phyloP scores from a whole-genome alignment of 2,329 filamentous ascomycete species.

The Fusarium globosum region DNA sequence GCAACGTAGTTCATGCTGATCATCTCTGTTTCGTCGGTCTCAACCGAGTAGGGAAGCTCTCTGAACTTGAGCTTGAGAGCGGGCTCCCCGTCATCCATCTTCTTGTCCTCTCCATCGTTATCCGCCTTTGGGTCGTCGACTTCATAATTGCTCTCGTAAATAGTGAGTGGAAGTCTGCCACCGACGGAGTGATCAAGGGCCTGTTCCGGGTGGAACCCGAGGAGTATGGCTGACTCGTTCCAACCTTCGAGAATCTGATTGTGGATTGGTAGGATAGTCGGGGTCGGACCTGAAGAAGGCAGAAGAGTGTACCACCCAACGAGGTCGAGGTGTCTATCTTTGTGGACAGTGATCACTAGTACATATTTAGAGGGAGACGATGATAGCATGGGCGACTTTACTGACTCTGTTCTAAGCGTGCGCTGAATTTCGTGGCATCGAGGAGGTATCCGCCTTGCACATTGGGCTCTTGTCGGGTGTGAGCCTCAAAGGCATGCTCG shows the following conservation, averaged over 20 bases:
- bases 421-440: constrained; percentile 77
- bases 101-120: constrained; percentile 71
- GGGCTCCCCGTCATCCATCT: constrained; percentile 74
- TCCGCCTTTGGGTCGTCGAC: constrained; percentile 65
- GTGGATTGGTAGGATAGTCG: constrained; percentile 78
- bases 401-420: constrained; percentile 87
- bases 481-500: constrained; percentile 92
- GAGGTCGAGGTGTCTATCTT: constrained; percentile 81
- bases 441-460: constrained; percentile 70
- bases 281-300: constrained; percentile 76
- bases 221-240: constrained; percentile 88
- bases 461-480: constrained; percentile 58
- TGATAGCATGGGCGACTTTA: background rate
- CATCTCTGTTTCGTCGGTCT: constrained; percentile 97
- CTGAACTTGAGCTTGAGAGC: constrained; percentile 77
- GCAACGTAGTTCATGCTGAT: constrained; percentile 96
- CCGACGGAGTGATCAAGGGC: constrained; percentile 67
- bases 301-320: constrained; percentile 94
- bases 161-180: constrained; percentile 86
- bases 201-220: constrained; percentile 83
- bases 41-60: constrained; percentile 86
- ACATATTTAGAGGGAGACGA: background rate
- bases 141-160: constrained; percentile 89
- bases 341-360: constrained; percentile 90
- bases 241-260: constrained; percentile 77